These are phyloP conservation scores for Penicillium sp. DNA, from an alignment of 2,329 filamentous ascomycete genomes.

Conservation along the genomic window DNA sequence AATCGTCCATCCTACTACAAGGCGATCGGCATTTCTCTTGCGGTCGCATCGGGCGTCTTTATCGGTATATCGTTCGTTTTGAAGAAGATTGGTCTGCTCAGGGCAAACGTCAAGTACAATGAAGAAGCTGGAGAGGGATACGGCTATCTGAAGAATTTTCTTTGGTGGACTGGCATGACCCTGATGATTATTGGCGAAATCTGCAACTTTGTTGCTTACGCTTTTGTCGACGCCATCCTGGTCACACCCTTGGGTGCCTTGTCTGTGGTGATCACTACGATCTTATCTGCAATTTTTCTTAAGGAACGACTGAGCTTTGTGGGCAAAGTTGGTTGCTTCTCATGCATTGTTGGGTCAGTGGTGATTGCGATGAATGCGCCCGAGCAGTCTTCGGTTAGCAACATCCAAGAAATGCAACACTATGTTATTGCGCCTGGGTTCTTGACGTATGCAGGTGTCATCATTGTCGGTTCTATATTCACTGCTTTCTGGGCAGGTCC, in stretches of 20 bases:
- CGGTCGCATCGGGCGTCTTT: slow-evolving; percentile 83
- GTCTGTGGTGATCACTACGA: slow-evolving; percentile 87
- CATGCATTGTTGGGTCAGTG: slow-evolving; percentile 89
- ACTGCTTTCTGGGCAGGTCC: slow-evolving; percentile 81
- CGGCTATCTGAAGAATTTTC: slow-evolving; percentile 91
- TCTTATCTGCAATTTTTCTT: slow-evolving; percentile 90
- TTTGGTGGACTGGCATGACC: slow-evolving; percentile 95
- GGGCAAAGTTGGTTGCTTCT: slow-evolving; percentile 92
- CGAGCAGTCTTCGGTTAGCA: slow-evolving; percentile 75
- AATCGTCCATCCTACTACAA: slow-evolving; percentile 68
- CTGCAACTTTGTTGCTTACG: slow-evolving; percentile 96
- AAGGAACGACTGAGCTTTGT: slow-evolving; percentile 95
- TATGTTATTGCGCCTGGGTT: slow-evolving; percentile 88
- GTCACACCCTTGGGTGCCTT: slow-evolving; percentile 90
- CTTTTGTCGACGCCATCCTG: slow-evolving; percentile 93
- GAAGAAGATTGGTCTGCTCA: slow-evolving; percentile 89
- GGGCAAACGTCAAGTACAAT: slow-evolving; percentile 93
- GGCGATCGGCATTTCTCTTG: slow-evolving; percentile 80
- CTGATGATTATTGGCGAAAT: slow-evolving; percentile 96
- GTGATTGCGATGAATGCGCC: slow-evolving; percentile 95
- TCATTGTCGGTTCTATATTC: slow-evolving; percentile 71
- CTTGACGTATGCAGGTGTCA: slow-evolving; percentile 77
- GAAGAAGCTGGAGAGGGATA: slow-evolving; percentile 96
- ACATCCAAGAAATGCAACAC: slow-evolving; percentile 89
- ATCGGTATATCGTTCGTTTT: slow-evolving; percentile 94